These are phyloP conservation scores for Bipolaris bicolor DNA, from an alignment of 2,329 filamentous ascomycete genomes.

Conservation along the genomic window DNA sequence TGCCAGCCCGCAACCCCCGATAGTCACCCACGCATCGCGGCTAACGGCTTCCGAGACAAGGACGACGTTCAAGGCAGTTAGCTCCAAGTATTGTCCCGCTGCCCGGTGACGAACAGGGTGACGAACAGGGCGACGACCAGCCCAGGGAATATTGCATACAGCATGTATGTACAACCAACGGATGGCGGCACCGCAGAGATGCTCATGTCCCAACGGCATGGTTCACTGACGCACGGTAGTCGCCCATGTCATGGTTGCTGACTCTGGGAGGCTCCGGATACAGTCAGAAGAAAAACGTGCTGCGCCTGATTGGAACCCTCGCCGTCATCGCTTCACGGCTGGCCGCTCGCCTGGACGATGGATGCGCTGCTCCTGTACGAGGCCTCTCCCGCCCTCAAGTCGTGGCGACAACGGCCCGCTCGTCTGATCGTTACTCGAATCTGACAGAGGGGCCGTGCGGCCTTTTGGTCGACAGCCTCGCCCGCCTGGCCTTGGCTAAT, in stretches of 20 bases:
- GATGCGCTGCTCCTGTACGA: constrained; percentile 18
- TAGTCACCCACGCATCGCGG: constrained; percentile 7
- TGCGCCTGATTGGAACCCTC: constrained; percentile 11
- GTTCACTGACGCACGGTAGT: constrained; percentile 11
- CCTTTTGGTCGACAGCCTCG: constrained; percentile 19
- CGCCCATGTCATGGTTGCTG: constrained; percentile 11
- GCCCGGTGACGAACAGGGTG: constrained; percentile 14
- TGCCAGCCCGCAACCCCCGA: constrained; percentile 1
- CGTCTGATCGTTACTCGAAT: constrained; percentile 24
- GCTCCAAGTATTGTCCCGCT: constrained; percentile 14
- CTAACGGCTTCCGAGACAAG: constrained; percentile 14
- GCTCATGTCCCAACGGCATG: constrained; percentile 19
- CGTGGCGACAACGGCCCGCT: constrained; percentile 33
- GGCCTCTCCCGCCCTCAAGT: constrained; percentile 30
- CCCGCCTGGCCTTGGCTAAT: constrained; percentile 17
- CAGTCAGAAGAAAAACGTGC: constrained; percentile 6
- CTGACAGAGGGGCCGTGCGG: constrained; percentile 18
- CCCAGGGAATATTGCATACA: no score
- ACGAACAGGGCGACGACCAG: constrained; percentile 6
- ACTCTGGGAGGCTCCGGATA: constrained; percentile 7
- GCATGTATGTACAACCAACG: no score
- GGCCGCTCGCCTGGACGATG: constrained; percentile 9
- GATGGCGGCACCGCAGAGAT: constrained; percentile 1
- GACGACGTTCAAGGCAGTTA: constrained; percentile 3
- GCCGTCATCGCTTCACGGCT: constrained; percentile 13